A percentile compares a stretch with the other conserved stretches of the same genome.
Evolutionary conservation across 2,329 filamentous ascomycete species (phyloP).

Genomic region (Monosporascus sp.): DNA sequence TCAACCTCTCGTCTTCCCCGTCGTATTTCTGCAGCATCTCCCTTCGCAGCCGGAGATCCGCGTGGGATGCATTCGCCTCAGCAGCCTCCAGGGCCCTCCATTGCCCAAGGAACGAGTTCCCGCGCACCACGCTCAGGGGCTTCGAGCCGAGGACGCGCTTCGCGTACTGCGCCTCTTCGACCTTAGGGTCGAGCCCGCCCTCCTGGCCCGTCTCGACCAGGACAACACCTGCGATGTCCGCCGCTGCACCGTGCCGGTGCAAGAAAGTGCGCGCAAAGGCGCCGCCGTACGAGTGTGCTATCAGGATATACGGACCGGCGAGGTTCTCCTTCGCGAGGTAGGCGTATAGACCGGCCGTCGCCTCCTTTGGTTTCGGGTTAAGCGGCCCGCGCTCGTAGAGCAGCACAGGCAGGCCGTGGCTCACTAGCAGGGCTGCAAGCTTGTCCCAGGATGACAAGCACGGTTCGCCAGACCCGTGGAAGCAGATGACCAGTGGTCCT

Average conservation of each 20-base stretch:
- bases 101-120: constrained; percentile 17
- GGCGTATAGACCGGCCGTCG: constrained; percentile 12
- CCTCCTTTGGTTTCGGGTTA: constrained; percentile 6
- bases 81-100: constrained; percentile 12
- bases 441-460: constrained; percentile 20
- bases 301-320: constrained; percentile 16
- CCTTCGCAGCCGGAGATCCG: constrained; percentile 5
- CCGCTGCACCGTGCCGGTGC: constrained; percentile 2
- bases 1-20: constrained; percentile 20
- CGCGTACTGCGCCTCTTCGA: constrained; percentile 16
- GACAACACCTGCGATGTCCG: constrained; percentile 15
- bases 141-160: constrained; percentile 10
- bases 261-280: constrained; percentile 23
- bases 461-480: constrained; percentile 24
- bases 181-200: constrained; percentile 16
- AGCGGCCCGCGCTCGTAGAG: constrained; percentile 16
- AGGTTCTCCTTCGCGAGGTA: constrained; percentile 9
- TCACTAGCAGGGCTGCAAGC: constrained; percentile 10
- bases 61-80: constrained; percentile 1
- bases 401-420: constrained; percentile 15
- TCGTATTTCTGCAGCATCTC: constrained; percentile 16
- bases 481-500: constrained; percentile 22
- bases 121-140: constrained; percentile 21
- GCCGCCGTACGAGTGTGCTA: constrained; percentile 26
- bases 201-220: constrained; percentile 26